phyloP scores from a whole-genome alignment of 1,284 basidiomycete species.

The Tylopilus orsonianus region DNA sequence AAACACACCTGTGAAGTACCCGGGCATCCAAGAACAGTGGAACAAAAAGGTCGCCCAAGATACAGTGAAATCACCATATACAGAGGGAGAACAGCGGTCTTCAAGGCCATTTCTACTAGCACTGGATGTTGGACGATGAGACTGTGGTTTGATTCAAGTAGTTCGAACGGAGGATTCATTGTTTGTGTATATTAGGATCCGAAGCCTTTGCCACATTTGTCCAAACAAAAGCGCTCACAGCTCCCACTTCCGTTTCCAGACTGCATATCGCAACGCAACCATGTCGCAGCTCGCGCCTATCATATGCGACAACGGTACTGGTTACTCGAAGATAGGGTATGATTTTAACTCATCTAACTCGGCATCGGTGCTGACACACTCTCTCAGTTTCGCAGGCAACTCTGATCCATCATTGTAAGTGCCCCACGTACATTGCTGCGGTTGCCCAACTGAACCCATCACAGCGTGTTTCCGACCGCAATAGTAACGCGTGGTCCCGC shows the following conservation, averaged over 20 bases:
- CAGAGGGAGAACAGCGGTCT: no score
- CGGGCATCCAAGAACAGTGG: no score
- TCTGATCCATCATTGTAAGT: slow-evolving; percentile 96
- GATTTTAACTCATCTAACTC: slow-evolving; percentile 23
- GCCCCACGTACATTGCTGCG: slow-evolving; percentile 7
- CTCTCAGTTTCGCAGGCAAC: slow-evolving; percentile 90
- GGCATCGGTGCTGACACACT: slow-evolving; percentile 17
- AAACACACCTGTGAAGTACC: no score
- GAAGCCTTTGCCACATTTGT: slow-evolving; percentile 26
- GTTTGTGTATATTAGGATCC: slow-evolving; percentile 30
- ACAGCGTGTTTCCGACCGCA: slow-evolving; percentile 91
- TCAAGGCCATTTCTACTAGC: not conserved
- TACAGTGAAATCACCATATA: no score
- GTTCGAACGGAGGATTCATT: not conserved
- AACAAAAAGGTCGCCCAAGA: no score
- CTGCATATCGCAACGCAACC: slow-evolving; percentile 23
- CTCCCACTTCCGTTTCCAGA: slow-evolving; percentile 11
- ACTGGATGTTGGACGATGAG: no score
- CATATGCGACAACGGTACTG: slow-evolving; percentile 97
- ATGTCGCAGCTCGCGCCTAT: slow-evolving; percentile 88
- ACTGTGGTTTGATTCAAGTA: no score
- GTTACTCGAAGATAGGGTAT: slow-evolving; percentile 96
- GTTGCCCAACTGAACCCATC: slow-evolving; percentile 8
- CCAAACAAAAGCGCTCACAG: slow-evolving; percentile 27
- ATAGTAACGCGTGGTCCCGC: slow-evolving; percentile 82